Evolutionary conservation across 345 rosid genomes (phyloP), one percentile per base, ranked within the genome.

Genomic region (Eucalyptus curtisii): DNA sequence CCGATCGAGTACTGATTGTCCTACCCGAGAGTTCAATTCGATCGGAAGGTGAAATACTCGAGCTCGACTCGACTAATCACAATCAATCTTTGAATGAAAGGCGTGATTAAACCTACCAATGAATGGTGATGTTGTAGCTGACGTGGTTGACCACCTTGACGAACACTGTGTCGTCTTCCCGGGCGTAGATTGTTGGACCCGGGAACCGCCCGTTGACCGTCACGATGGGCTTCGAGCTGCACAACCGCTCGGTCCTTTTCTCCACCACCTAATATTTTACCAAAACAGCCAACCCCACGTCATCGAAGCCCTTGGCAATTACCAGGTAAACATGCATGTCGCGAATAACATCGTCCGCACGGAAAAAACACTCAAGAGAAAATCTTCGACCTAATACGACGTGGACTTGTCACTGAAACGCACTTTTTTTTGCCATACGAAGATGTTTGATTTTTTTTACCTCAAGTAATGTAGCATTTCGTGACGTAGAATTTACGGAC

Each of bases 171-270:
- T 95, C 97, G n/a, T 91, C 97, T 86, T 95, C 97, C 61, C 97
- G 91, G 2, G 95, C 96, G 30, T 91, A 91, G 11, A 94, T 49
- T 14, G 93, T 91, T 13, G 96, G 98, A 37, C 97, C 97, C 5
- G 94, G 95, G 91, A 90, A 93, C 45, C 79, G 86, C 11, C 97
- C 99, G 40, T 97, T 97, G 33, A 97, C 95, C 2, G 97, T 96
- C 50, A 97, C 99, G 15, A 96, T 96, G 45, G 98, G 94, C 92
- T 97, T 96, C 14, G 94, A 89, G 85, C 98, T 92, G 64, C 99
- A 97, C 49, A 96, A 14, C 89, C 94, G 94, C n/a, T 90, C 92
- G 6, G 94, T 90, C 24, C 93, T 93, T 82, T 92, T 94, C 97
- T 90, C 85, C 90, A 95, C 96, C 93, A 95, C 97, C 98, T 95